Base-by-base conservation (phyloP, 179 eudicot species). In the Silene noctiflora region DNA sequence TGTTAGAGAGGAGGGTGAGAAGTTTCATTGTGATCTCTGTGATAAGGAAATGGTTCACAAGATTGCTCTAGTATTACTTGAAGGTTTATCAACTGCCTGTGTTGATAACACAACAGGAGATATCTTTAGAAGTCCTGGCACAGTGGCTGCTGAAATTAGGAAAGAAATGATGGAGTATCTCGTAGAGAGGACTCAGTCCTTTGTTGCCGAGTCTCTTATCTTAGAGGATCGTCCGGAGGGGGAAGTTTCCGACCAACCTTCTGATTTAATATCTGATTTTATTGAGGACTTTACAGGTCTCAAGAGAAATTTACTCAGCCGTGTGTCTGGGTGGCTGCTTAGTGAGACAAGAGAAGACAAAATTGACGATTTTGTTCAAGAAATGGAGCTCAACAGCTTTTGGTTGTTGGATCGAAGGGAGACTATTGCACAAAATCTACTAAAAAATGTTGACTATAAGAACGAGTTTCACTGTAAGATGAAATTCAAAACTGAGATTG, bases 101-200 rank as follows among this genome's bases (percentile, higher is more conserved):
- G 87, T 95, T 71, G 99, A 95, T 84, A 90, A 87, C 88, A 95
- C 99, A 6, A 86, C 90, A 4, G 98, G 99, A 33, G 97, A 83
- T 79, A 81, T 95, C 59, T 93, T 95, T 81, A 86, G 66, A 62
- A 87, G 79, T 82, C 92, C 98, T 24, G 93, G 87, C 31, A 85
- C 97, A 4, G 93, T 95, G 62, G 97, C 96, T 31, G 89, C 89
- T 77, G 98, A 89, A 7, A 78, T 90, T 13, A 85, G 97, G 83
- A 95, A 87, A 83, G 99, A 93, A 74, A 93, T 95, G 98, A 81
- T 91, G 77, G 90, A 88, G 44, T 91, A 86, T 81, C 89, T 95
- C 60, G 81, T 73, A 0, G 85, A 86, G 39, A 83, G 89, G 81
- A 93, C 93, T 74, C 92, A 95, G 76, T 81, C 86, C 29, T 91